Percentiles rank a stretch among this genome's conserved stretches.
Evolutionary conservation across 352 stramenopile genomes (phyloP).

Genomic region (Aphanomyces cochlioides): DNA sequence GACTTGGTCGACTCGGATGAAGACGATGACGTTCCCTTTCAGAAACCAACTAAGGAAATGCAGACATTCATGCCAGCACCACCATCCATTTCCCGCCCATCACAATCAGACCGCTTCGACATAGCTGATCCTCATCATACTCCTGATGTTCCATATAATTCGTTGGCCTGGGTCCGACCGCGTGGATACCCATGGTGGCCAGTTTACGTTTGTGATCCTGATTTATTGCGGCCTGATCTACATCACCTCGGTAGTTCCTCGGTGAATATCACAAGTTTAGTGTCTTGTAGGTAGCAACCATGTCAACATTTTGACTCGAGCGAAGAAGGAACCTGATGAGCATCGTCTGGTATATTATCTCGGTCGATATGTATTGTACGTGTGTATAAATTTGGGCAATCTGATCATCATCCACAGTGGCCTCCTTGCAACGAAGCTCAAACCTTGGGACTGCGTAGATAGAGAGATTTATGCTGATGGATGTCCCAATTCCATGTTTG

Average conservation of each 20-base stretch:
- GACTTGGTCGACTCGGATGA: constrained; percentile 17
- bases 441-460: constrained; percentile 11
- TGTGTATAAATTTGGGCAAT: neutral
- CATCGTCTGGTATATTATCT: constrained; percentile 15
- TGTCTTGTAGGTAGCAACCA: neutral
- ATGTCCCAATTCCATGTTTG: neutral
- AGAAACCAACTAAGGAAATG: too few species aligned
- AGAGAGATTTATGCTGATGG: neutral
- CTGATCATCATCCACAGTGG: neutral
- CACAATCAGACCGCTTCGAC: neutral
- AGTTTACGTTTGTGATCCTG: constrained; percentile 10
- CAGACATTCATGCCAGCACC: neutral
- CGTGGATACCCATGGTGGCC: constrained; percentile 11
- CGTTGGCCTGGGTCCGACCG: constrained; percentile 5
- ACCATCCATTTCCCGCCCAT: neutral
- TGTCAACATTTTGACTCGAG: neutral
- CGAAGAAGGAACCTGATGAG: neutral
- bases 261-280: neutral
- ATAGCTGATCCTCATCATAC: neutral
- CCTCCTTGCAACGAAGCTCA: constrained; percentile 9
- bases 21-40: neutral
- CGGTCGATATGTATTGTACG: constrained; percentile 16
- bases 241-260: constrained; percentile 6
- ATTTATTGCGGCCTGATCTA: neutral
- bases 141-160: constrained; percentile 5